These are phyloP conservation scores for Aegle marmelos DNA, from an alignment of 345 rosid species.

Conservation along the genomic window DNA sequence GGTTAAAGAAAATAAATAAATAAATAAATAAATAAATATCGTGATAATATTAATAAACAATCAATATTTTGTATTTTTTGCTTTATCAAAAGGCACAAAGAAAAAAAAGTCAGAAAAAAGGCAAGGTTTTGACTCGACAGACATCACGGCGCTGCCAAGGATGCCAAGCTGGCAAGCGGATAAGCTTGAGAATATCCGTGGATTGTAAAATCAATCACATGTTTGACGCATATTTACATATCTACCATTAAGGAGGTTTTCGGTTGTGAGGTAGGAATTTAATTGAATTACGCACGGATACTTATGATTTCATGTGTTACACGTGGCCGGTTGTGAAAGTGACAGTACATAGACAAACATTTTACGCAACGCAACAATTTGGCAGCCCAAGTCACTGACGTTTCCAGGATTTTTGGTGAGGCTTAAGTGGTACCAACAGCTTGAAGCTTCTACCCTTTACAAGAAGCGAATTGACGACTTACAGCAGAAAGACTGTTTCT, in stretches of 20 bases:
- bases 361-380: not conserved
- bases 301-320: not conserved
- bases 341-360: not conserved
- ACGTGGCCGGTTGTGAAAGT: not conserved
- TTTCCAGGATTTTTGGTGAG: not conserved
- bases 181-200: not conserved
- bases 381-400: too few species aligned
- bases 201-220: not conserved
- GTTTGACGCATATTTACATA: not conserved
- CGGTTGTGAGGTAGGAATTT: not conserved
- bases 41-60: not conserved
- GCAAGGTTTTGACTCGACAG: not conserved
- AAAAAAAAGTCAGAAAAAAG: not conserved
- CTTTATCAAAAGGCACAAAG: not conserved
- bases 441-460: not conserved
- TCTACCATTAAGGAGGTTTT: not conserved
- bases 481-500: not conserved
- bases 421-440: not conserved
- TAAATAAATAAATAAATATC: too few species aligned
- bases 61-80: not conserved
- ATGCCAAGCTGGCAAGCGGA: conserved; percentile 28
- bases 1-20: not conserved
- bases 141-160: conserved; percentile 4
- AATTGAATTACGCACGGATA: not conserved
- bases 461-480: not conserved